Base-by-base conservation (phyloP, 208 protist species). In the Leishmania lainsoni region DNA sequence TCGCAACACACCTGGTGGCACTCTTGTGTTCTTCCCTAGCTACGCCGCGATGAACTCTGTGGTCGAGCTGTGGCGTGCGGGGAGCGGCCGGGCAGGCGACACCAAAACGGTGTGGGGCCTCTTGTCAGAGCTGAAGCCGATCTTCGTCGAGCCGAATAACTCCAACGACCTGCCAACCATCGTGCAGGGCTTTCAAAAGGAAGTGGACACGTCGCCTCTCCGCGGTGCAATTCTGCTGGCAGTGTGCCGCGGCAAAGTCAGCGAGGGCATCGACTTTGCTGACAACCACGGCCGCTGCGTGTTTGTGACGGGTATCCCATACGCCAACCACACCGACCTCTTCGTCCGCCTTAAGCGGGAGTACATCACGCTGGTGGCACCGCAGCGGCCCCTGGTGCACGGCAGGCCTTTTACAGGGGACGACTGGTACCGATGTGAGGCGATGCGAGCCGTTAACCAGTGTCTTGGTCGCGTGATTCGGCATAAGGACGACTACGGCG, bases 21-120 rank as follows among this genome's bases (percentile, higher is more conserved):
- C 99, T 32, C 92, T 99, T 2, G 98, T 99, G 4, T 99, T 99
- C 87, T 99, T 99, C 79, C 97, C 98, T 2, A 97, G 94, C 79
- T 98, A 98, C 80, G 83, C 87, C n/a, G 93, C 93, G 0, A 81
- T 98, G 80, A 87, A 94, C 76, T 81, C 86, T 8, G 89, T 92
- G 17, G 83, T 97, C 39, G 88, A 93, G n/a, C 51, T 95, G 51
- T 98, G 95, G 94, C 85, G 88, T 49, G 77, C 88, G 3, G 92
- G 91, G 29, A 87, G 84, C 48, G 89, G 86, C 17, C 68, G 82
- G 3, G 48, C 69, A 16, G 78, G 83, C 14, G 84, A 89, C 45
- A 81, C 66, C n/a, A 83, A 89, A 76, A 97, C 94, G 63, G 76
- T 97, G 22, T 98, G 94, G 93, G 93, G 92, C 59, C 83, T 95